These are phyloP conservation scores for Beauveria asiatica DNA, from an alignment of 2,329 filamentous ascomycete genomes.

Conservation along the genomic window DNA sequence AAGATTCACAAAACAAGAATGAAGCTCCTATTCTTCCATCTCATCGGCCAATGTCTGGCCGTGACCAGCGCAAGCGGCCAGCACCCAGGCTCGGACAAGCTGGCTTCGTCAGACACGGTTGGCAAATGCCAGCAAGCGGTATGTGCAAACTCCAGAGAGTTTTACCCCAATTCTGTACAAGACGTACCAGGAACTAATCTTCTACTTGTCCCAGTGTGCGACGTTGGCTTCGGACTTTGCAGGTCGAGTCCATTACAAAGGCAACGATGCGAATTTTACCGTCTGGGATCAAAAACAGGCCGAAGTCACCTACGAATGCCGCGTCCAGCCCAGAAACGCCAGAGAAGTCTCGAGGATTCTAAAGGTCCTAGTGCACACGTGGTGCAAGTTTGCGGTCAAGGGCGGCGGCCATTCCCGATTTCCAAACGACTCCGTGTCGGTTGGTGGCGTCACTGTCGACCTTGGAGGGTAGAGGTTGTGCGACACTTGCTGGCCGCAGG, in stretches of 20 bases:
- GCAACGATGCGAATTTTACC: neutral
- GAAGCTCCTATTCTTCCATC: neutral
- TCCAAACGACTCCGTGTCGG: constrained; percentile 19
- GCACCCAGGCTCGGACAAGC: neutral
- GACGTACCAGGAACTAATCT: neutral
- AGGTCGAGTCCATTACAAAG: neutral
- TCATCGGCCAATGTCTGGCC: neutral
- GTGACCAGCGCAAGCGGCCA: neutral
- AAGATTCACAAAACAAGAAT: neutral
- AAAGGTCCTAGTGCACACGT: neutral
- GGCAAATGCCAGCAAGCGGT: neutral
- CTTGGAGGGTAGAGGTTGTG: too few species aligned
- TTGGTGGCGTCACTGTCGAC: constrained; percentile 25
- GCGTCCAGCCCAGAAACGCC: neutral
- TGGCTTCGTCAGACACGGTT: neutral
- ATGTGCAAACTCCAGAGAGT: neutral
- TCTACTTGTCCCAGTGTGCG: neutral
- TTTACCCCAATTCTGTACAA: neutral
- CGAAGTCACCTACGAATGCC: neutral
- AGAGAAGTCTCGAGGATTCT: neutral
- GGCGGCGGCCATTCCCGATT: neutral
- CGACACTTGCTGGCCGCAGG: too few species aligned
- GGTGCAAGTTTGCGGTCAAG: neutral
- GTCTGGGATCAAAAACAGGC: constrained; percentile 1
- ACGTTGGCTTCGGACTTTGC: neutral